These are phyloP conservation scores for Curvularia sp. DNA, from an alignment of 2,329 filamentous ascomycete genomes.

Conservation along the genomic window DNA sequence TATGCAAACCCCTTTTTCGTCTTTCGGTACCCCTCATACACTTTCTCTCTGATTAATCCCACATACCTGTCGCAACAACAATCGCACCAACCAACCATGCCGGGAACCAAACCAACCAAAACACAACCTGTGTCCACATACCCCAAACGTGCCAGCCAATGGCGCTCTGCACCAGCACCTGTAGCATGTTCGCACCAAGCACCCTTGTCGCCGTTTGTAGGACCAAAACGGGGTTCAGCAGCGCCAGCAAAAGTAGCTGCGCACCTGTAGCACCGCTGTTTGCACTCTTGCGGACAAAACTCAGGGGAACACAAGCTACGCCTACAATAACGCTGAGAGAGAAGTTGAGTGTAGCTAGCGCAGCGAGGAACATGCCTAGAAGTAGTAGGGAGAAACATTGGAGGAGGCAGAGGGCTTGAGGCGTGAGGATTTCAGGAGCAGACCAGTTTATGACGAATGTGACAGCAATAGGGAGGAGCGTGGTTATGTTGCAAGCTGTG, in stretches of 20 bases:
- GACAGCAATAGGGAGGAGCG: constrained; percentile 43
- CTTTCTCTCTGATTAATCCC: constrained; percentile 13
- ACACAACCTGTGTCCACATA: constrained; percentile 84
- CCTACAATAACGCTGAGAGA: constrained; percentile 86
- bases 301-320: constrained; percentile 76
- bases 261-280: constrained; percentile 17
- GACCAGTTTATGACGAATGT: constrained; percentile 37
- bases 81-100: constrained; percentile 74
- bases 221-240: constrained; percentile 47
- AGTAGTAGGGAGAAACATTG: constrained; percentile 93
- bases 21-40: neutral
- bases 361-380: constrained; percentile 88
- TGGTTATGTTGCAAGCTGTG: constrained; percentile 43
- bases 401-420: constrained; percentile 77
- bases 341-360: constrained; percentile 95
- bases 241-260: constrained; percentile 32
- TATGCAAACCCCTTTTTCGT: neutral
- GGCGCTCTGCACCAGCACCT: constrained; percentile 74
- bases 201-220: constrained; percentile 36
- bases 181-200: constrained; percentile 51
- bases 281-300: constrained; percentile 65
- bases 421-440: constrained; percentile 59
- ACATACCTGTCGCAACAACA: constrained; percentile 38
- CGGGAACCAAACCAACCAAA: constrained; percentile 98
- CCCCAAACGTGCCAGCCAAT: constrained; percentile 91